Conservation (phyloP, 371 early-diverging fungal genomes). For the Apophysomyces trapeziformis region DNA sequence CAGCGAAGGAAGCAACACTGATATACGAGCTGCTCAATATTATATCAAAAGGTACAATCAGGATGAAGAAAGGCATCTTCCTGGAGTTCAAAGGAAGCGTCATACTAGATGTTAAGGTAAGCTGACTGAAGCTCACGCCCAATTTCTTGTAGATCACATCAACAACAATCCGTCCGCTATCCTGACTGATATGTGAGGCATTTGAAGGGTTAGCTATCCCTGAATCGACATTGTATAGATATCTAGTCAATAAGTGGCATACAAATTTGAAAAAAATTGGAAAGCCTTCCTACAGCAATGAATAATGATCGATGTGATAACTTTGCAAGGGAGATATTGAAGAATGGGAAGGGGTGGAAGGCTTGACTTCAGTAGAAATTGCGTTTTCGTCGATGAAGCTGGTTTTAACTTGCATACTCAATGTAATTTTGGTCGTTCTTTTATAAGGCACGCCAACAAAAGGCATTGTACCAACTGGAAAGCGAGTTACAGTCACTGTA, state of each 20-base stretch:
- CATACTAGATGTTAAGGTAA: conserved; percentile 8
- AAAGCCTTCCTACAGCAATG: conserved; percentile 21
- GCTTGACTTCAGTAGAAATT: conserved; percentile 18
- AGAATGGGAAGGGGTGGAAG: conserved; percentile 10
- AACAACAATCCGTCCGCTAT: conserved; percentile 1
- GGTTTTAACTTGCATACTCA: conserved; percentile 20
- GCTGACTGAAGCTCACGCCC: conserved; percentile 11
- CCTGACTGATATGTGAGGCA: conserved; percentile 17
- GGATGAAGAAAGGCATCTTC: conserved; percentile 19
- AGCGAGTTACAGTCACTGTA: background rate
- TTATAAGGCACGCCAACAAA: no score
- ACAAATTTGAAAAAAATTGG: conserved; percentile 17
- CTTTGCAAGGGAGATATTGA: conserved; percentile 17
- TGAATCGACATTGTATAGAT: conserved; percentile 16
- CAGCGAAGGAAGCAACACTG: no score
- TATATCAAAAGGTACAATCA: conserved; percentile 15
- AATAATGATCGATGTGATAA: conserved; percentile 17
- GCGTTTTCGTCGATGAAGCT: conserved; percentile 21
- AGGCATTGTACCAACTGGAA: conserved; percentile 11
- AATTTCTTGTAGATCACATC: conserved; percentile 9
- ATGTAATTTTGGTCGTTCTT: conserved; percentile 17
- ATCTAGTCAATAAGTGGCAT: conserved; percentile 13
- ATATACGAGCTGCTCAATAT: no score
- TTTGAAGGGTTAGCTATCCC: conserved; percentile 1
- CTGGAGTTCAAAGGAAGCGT: conserved; percentile 8